Base-by-base conservation (phyloP, 2,329 filamentous ascomycete genomes). In the Penicillium sp. region DNA sequence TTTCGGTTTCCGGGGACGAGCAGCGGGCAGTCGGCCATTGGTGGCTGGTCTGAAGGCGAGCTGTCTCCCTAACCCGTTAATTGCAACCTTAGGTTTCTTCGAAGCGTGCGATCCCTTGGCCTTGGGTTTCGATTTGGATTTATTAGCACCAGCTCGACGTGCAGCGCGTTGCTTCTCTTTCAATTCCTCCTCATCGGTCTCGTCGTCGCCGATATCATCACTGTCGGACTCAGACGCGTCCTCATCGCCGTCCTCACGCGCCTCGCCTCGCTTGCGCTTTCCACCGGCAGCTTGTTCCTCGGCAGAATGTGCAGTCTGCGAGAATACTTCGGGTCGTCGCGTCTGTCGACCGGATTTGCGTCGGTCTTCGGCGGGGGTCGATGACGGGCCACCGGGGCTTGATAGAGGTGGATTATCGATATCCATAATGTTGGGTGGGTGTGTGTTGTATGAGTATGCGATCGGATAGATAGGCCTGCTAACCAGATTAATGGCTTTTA, bases 31-130 rank as follows among this genome's bases (percentile, higher is more conserved):
- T 63, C 76, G 75, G 42, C 72, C 73, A 64, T 78, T 79, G 43
- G 76, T 73, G 36, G 79, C 78, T 7, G 82, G 81, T 25, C 85
- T 79, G 48, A 86, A 80, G 13, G 85, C 83, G 49, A 88, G 74
- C 60, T 78, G 80, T 44, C 71, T 76, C 44, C 71, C 70, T 33
- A 74, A 61, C 19, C 73, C 78, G 58, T 81, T 79, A 50, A 79
- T 78, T 62, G 81, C 79, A 29, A 81, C 82, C 71, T 82, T 86
- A 39, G 81, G 74, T 70, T 86, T 83, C 73, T 84, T 85, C 27
- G 78, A 70, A 19, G 78, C 77, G 29, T 67, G 73, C 44, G 60
- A 47, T 58, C 61, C 60, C 71, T 76, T 63, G 35, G 49, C 6
- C 36, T 68, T 75, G 41, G 72, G 68, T 66, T 80, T 82, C 4